Conservation (phyloP, 805 yeast genomes). For the Nakazawaea ernobii region DNA sequence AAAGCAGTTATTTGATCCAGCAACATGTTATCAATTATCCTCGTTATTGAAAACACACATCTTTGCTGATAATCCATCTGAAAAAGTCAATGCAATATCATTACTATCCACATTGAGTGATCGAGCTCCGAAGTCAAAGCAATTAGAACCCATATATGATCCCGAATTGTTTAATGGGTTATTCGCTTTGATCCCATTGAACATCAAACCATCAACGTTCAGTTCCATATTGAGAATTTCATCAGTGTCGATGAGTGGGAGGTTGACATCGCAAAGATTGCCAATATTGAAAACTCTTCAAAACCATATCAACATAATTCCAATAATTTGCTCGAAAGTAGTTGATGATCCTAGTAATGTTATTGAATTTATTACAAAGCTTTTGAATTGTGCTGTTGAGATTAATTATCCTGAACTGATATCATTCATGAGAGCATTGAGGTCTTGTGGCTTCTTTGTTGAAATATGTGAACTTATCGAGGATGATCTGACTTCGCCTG, state of each 20-base stretch:
- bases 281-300: conserved; percentile 10
- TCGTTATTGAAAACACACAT: conserved; percentile 31
- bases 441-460: conserved; percentile 37
- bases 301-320: conserved; percentile 8
- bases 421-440: conserved; percentile 39
- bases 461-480: conserved; percentile 8
- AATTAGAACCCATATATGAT: conserved; percentile 31
- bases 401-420: conserved; percentile 24
- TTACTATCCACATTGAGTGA: conserved; percentile 50
- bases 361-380: conserved; percentile 8
- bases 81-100: conserved; percentile 45
- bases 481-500: conserved; percentile 1
- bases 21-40: neutral
- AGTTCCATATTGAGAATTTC: conserved; percentile 37
- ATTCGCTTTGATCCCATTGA: conserved; percentile 33
- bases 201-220: conserved; percentile 39
- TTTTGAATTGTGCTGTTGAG: conserved; percentile 11
- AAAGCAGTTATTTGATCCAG: neutral
- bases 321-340: conserved; percentile 4
- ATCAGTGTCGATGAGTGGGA: conserved; percentile 16
- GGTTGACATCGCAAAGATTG: conserved; percentile 14
- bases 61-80: conserved; percentile 41
- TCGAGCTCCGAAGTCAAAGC: conserved; percentile 33
- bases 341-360: neutral
- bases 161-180: conserved; percentile 33